A percentile compares a stretch with the other conserved stretches of the same genome.
Evolutionary conservation across 1,284 basidiomycete genomes (phyloP).

Genomic region (Trichosporon faecale): DNA sequence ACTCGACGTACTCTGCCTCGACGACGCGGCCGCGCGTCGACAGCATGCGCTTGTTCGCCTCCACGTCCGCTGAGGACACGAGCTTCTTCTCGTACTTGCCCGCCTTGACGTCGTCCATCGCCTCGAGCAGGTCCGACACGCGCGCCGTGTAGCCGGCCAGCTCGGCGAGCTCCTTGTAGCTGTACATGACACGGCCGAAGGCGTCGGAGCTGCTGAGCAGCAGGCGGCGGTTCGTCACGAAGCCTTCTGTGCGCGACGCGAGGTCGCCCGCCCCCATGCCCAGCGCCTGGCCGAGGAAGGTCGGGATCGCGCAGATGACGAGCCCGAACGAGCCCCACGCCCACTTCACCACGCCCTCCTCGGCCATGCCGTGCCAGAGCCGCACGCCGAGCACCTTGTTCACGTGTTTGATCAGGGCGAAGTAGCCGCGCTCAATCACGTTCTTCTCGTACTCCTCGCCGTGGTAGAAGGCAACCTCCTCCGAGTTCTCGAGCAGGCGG

Average conservation of each 20-base stretch:
- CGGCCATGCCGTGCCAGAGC: constrained; percentile 87
- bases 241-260: constrained; percentile 82
- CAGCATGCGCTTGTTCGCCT: constrained; percentile 68
- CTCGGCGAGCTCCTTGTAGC: constrained; percentile 91
- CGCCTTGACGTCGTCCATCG: constrained; percentile 80
- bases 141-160: constrained; percentile 93
- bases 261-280: constrained; percentile 63
- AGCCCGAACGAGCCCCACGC: constrained; percentile 94
- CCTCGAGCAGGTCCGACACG: constrained; percentile 82
- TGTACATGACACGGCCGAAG: constrained; percentile 75
- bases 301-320: constrained; percentile 87
- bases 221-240: constrained; percentile 89
- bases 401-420: constrained; percentile 82
- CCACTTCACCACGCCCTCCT: constrained; percentile 97
- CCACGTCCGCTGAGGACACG: constrained; percentile 69
- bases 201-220: constrained; percentile 65
- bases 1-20: constrained; percentile 77
- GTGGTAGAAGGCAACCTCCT: constrained; percentile 90
- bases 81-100: constrained; percentile 87
- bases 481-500: constrained; percentile 85
- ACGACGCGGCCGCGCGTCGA: constrained; percentile 70
- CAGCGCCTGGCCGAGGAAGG: constrained; percentile 85
- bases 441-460: constrained; percentile 91
- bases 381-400: constrained; percentile 74
- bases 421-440: constrained; percentile 86